A percentile compares a stretch with the other conserved stretches of the same genome.
Evolutionary conservation across 768 basidiomycete species (phyloP).

Genomic region (Holtermanniella nyarrowii): DNA sequence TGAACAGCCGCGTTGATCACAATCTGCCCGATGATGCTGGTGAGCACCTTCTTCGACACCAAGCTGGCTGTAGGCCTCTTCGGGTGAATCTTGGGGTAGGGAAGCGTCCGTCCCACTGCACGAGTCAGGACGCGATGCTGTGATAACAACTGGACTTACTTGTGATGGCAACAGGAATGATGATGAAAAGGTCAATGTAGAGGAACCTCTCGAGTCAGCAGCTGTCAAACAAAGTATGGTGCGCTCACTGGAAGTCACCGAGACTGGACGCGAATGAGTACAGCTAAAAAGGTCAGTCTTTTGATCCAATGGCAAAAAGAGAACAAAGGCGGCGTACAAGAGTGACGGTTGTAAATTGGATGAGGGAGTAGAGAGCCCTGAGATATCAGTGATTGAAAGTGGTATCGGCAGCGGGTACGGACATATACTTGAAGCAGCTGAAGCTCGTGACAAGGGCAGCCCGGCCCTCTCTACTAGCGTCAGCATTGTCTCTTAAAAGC

Average conservation of each 20-base stretch:
- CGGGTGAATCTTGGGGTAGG: conserved; percentile 72
- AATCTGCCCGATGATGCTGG: conserved; percentile 88
- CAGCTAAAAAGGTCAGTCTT: conserved; percentile 39
- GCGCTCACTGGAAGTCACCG: conserved; percentile 79
- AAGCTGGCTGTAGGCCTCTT: conserved; percentile 91
- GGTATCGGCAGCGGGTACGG: conserved; percentile 39
- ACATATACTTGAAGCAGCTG: conserved; percentile 99
- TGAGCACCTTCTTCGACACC: conserved; percentile 87
- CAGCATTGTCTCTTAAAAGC: neutral
- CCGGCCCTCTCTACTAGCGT: conserved; percentile 56
- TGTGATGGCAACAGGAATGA: conserved; percentile 89
- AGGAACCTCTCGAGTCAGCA: conserved; percentile 55
- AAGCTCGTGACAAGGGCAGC: conserved; percentile 95
- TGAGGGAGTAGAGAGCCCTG: conserved; percentile 96
- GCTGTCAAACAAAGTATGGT: conserved; percentile 7
- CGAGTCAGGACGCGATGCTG: neutral
- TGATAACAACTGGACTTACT: conserved; percentile 52
- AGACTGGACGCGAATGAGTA: conserved; percentile 95
- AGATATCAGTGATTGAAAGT: conserved; percentile 1
- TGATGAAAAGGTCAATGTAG: conserved; percentile 96
- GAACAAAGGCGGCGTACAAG: conserved; percentile 40
- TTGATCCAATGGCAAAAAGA: neutral
- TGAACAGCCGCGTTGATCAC: conserved; percentile 72
- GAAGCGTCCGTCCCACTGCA: conserved; percentile 87
- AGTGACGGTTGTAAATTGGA: conserved; percentile 97